These are phyloP conservation scores for Ceratocystis alfenasii DNA, from an alignment of 2,329 filamentous ascomycete genomes.

Conservation along the genomic window DNA sequence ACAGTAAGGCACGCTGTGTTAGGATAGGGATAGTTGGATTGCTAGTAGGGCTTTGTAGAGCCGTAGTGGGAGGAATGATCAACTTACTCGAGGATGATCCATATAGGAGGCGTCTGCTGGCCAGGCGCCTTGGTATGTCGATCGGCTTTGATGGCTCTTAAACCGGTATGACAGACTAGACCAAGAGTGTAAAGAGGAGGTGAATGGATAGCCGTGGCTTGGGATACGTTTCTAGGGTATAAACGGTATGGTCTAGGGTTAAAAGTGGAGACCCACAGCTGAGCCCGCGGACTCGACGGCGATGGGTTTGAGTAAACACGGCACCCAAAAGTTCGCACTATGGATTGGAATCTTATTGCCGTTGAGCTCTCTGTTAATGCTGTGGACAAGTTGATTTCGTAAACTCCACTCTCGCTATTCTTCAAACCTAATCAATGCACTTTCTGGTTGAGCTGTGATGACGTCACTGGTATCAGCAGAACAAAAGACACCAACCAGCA, in stretches of 20 bases:
- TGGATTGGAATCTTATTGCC: too few relatives aligned
- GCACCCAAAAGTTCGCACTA: too few relatives aligned
- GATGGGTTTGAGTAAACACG: background rate
- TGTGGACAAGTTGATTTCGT: too few relatives aligned
- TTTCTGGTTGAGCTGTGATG: too few relatives aligned
- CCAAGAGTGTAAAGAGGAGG: background rate
- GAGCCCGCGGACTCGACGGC: background rate
- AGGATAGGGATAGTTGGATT: constrained; percentile 23
- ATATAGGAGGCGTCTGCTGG: constrained; percentile 58
- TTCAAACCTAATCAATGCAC: too few relatives aligned
- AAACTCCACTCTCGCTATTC: too few relatives aligned
- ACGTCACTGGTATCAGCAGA: too few relatives aligned
- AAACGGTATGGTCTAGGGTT: background rate
- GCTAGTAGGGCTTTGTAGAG: background rate
- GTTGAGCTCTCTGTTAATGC: too few relatives aligned
- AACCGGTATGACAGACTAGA: background rate
- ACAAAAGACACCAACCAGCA: too few relatives aligned
- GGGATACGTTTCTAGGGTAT: background rate
- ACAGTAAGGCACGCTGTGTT: constrained; percentile 48
- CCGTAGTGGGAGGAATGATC: constrained; percentile 19
- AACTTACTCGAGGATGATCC: constrained; percentile 53
- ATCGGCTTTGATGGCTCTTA: background rate
- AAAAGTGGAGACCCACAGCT: background rate
- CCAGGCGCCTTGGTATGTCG: constrained; percentile 43
- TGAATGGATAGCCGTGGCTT: background rate